Evolutionary conservation across 495 filamentous ascomycete species (phyloP), one percentile per base, ranked within the genome.

Genomic region (Viridothelium virens): DNA sequence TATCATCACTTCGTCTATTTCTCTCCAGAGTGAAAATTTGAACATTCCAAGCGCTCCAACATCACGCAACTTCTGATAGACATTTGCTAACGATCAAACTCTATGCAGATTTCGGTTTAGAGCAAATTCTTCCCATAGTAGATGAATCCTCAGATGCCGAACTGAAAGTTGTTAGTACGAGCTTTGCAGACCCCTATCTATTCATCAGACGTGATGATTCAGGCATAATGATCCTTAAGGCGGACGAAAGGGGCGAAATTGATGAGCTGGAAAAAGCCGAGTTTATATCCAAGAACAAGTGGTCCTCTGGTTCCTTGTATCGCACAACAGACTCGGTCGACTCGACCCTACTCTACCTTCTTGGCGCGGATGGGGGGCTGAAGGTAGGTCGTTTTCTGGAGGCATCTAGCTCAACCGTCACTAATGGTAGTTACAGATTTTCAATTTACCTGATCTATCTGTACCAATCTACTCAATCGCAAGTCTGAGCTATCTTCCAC

Each of bases 111-210:
- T 79, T 97, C 59, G 87, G 87, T 10, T 81, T 99, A 44, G 83
- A 86, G 56, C 92, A 97, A 72, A 97, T 97, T 38, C 83, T 96
- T 65, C 91, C 91, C 2, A 87, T 97, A 79, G 83, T 85, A 65
- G 93, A 97, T 68, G 94, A 96, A 70, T 89, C 90, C 59, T 91
- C 85, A 0, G 91, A 87, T 25, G 83, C 83, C 11, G 87, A 87
- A 68, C 86, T 90, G 3, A 81, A 85, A 46, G 87, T 92, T 36
- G 77, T 91, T 48, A 89, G 83, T 71, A 88, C 89, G n/a, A 94
- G 89, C 74, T 90, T 97, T 70, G 81, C 82, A 12, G 94, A 97
- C 72, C 91, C 92, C 5, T 97, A 89, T 73, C 72, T 99, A n/a
- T 79, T 96, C 2, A 83, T 99, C 3, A 74, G 96, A 50, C 83